These are phyloP conservation scores for Trichoderma harzianum DNA, from an alignment of 2,329 filamentous ascomycete genomes.

Conservation along the genomic window DNA sequence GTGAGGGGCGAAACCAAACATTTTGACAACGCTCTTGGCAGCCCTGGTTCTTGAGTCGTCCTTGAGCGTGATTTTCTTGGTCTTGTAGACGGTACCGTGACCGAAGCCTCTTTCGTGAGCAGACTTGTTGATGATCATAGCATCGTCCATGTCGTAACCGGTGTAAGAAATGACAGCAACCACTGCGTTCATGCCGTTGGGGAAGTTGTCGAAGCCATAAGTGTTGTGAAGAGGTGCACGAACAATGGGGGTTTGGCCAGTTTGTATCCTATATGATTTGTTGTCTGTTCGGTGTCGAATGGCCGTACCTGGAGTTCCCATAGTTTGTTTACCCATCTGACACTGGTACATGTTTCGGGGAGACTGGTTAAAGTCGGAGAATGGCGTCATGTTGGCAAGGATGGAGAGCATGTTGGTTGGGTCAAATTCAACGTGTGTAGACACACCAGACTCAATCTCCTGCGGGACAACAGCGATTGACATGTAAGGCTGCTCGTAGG, in stretches of 20 bases:
- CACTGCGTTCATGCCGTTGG: conserved; percentile 90
- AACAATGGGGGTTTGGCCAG: conserved; percentile 91
- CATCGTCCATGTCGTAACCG: conserved; percentile 99
- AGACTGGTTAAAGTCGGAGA: conserved; percentile 98
- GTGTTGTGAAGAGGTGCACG: conserved; percentile 89
- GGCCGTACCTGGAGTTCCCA: conserved; percentile 91
- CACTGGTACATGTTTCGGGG: conserved; percentile 99
- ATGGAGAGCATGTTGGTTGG: conserved; percentile 98
- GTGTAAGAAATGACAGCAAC: conserved; percentile 99
- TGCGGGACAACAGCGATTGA: conserved; percentile 88
- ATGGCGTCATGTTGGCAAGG: conserved; percentile 96
- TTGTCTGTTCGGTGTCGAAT: conserved; percentile 89
- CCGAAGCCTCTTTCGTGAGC: conserved; percentile 94
- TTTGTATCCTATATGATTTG: conserved; percentile 92
- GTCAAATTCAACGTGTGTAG: conserved; percentile 89
- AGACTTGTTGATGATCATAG: conserved; percentile 99
- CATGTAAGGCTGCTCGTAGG: conserved; percentile 97
- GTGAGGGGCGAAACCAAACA: conserved; percentile 87
- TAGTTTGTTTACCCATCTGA: conserved; percentile 99
- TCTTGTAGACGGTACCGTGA: conserved; percentile 96
- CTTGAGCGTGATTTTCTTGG: conserved; percentile 83
- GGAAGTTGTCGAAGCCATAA: conserved; percentile 97
- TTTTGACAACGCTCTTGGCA: conserved; percentile 67
- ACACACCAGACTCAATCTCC: conserved; percentile 82
- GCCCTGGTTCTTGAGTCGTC: conserved; percentile 69